phyloP scores from a whole-genome alignment of 192 early-diverging fungal species.

The Backusella mclennaniae region DNA sequence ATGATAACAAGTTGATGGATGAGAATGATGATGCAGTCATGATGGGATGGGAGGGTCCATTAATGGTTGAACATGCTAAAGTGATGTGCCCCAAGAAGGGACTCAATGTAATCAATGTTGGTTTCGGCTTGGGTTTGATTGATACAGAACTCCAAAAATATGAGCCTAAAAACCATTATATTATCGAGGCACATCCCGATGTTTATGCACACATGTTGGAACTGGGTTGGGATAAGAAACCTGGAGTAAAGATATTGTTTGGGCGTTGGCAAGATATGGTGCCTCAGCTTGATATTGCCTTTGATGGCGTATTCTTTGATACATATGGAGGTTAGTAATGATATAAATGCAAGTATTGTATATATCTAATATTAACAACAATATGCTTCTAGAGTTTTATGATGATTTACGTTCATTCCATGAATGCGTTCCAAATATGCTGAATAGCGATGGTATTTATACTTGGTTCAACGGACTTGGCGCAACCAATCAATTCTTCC shows the following conservation, averaged over 20 bases:
- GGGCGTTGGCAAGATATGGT: constrained; percentile 92
- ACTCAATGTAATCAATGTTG: constrained; percentile 67
- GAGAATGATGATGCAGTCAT: constrained; percentile 89
- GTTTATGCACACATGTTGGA: constrained; percentile 86
- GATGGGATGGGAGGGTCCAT: constrained; percentile 97
- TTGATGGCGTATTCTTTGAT: constrained; percentile 95
- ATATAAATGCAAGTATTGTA: too few relatives aligned
- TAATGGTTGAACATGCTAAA: constrained; percentile 88
- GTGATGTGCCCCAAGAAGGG: constrained; percentile 65
- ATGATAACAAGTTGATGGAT: constrained; percentile 80
- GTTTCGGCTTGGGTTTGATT: constrained; percentile 92
- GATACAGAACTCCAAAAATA: constrained; percentile 79
- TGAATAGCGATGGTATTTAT: constrained; percentile 78
- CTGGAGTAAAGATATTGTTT: constrained; percentile 81
- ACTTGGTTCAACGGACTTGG: constrained; percentile 95
- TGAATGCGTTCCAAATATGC: constrained; percentile 67
- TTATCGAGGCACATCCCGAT: constrained; percentile 97
- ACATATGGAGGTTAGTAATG: constrained; percentile 65
- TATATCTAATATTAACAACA: not conserved
- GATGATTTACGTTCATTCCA: constrained; percentile 78
- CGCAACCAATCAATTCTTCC: constrained; percentile 93
- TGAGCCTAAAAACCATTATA: constrained; percentile 73
- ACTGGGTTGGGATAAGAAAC: constrained; percentile 84
- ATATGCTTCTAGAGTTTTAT: constrained; percentile 70
- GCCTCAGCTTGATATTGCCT: constrained; percentile 63